Conservation (phyloP, 2,329 filamentous ascomycete genomes). For the Aureobasidium sp. region DNA sequence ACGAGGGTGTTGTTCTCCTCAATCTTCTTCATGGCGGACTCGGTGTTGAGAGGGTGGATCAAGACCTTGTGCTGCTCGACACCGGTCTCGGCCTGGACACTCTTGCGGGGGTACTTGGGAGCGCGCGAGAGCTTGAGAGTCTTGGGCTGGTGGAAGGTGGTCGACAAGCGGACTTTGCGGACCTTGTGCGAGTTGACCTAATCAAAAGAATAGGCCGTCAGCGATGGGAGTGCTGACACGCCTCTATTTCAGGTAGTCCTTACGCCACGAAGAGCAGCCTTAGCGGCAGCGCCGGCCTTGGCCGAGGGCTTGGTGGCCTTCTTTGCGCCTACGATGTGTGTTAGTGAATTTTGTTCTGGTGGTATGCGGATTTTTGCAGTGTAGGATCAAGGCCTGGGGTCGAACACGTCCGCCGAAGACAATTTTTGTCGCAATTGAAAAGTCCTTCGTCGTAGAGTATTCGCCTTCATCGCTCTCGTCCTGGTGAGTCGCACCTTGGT, state of each 20-base stretch:
- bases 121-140: conserved; percentile 83
- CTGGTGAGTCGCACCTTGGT: conserved; percentile 21
- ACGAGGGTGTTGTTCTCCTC: conserved; percentile 98
- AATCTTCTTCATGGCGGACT: conserved; percentile 99
- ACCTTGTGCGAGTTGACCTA: conserved; percentile 74
- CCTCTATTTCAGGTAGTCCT: conserved; percentile 43
- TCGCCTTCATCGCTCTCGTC: conserved; percentile 10
- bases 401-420: conserved; percentile 9
- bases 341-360: conserved; percentile 15
- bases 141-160: conserved; percentile 97
- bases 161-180: conserved; percentile 85
- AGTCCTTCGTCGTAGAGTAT: background rate
- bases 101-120: conserved; percentile 96
- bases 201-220: conserved; percentile 44
- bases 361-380: conserved; percentile 15
- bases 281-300: conserved; percentile 87
- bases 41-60: conserved; percentile 97
- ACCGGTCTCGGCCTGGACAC: conserved; percentile 78
- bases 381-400: conserved; percentile 9
- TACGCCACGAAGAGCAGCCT: conserved; percentile 94
- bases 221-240: conserved; percentile 45
- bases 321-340: conserved; percentile 19
- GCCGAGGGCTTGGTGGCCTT: conserved; percentile 53
- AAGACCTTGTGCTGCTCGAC: conserved; percentile 98
- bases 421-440: conserved; percentile 5